Evolutionary conservation across 441 rosid species (phyloP), one percentile per base, ranked within the genome.

Genomic region (Arabidopsis lyrata): DNA sequence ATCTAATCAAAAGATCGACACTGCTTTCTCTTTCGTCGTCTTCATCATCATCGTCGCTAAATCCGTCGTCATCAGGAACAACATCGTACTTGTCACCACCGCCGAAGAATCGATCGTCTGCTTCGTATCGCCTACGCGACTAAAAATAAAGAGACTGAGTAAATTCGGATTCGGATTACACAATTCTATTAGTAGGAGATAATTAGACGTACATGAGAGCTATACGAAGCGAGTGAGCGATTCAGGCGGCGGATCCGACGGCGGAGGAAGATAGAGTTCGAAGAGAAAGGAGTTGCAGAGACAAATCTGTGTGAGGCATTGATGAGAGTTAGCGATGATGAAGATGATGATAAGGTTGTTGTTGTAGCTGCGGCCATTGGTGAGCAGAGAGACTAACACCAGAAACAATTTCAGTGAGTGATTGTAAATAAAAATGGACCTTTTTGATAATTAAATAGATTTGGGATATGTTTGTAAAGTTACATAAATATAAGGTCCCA

Each of bases 11-110:
- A 81, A 90, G 86, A 81, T 90, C 96, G 1, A 86, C 47, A 47
- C 92, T 89, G 75, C 92, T 92, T 74, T 92, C 95, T 0, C 84
- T 76, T 35, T 86, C 90, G 7, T 82, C 91, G 4, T 72, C 88
- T 15, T 84, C 90, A 1, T 78, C 72, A 9, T 83, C 88, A 1
- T 78, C 73, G 18, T 83, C 86, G 3, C 80, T 86, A 76, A 63
- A 81, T 5, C 57, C 13, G 38, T 75, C 82, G 15, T 57, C 78
- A 6, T 45, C 66, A 20, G 24, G 58, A 55, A 64, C 66, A 2
- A 47, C 74, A 8, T 75, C 80, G 64, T 61, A 68, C 32, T 69
- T 52, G 50, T 70, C 55, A 1, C 69, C 55, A 1, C 69, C 82
- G 14, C 74, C 76, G 29, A 83, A 84, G 80, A 85, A 86, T 12